phyloP scores from a whole-genome alignment of 2,329 filamentous ascomycete genomes.

The Aspergillus terreus region DNA sequence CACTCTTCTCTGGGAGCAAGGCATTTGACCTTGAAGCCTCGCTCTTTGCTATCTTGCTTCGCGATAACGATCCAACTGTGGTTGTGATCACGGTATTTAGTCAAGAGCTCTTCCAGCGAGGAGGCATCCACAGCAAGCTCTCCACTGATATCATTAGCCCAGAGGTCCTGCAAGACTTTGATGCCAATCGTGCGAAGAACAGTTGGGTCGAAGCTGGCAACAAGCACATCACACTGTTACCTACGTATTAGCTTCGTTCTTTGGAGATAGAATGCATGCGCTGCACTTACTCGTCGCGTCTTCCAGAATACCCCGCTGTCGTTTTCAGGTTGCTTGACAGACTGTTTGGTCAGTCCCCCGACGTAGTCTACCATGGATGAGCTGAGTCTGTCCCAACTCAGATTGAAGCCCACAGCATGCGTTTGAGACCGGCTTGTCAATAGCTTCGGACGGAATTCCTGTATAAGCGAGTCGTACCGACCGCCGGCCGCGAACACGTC shows the following conservation, averaged over 20 bases:
- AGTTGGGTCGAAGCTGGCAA: slow-evolving; percentile 79
- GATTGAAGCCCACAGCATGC: slow-evolving; percentile 87
- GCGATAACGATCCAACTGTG: slow-evolving; percentile 88
- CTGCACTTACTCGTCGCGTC: slow-evolving; percentile 56
- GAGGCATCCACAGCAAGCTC: slow-evolving; percentile 79
- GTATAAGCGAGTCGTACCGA: slow-evolving; percentile 85
- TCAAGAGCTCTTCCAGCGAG: slow-evolving; percentile 69
- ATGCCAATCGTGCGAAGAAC: slow-evolving; percentile 73
- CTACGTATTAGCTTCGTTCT: slow-evolving; percentile 12
- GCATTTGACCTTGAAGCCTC: slow-evolving; percentile 71
- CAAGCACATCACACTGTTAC: slow-evolving; percentile 74
- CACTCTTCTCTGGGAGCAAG: slow-evolving; percentile 75
- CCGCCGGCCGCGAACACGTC: slow-evolving; percentile 92
- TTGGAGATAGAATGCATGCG: not conserved
- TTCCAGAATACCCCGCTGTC: slow-evolving; percentile 60
- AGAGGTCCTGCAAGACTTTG: slow-evolving; percentile 73
- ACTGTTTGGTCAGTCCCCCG: slow-evolving; percentile 47
- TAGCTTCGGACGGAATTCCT: slow-evolving; percentile 71
- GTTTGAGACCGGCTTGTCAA: slow-evolving; percentile 60
- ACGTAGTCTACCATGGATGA: slow-evolving; percentile 56
- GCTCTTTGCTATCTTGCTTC: slow-evolving; percentile 60
- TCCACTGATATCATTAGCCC: slow-evolving; percentile 78
- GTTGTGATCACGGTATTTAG: slow-evolving; percentile 67
- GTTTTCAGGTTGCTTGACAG: slow-evolving; percentile 67
- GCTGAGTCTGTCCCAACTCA: slow-evolving; percentile 80